Evolutionary conservation across 1,284 basidiomycete species (phyloP).

Genomic region (Microbotryum silenes-acaulis): DNA sequence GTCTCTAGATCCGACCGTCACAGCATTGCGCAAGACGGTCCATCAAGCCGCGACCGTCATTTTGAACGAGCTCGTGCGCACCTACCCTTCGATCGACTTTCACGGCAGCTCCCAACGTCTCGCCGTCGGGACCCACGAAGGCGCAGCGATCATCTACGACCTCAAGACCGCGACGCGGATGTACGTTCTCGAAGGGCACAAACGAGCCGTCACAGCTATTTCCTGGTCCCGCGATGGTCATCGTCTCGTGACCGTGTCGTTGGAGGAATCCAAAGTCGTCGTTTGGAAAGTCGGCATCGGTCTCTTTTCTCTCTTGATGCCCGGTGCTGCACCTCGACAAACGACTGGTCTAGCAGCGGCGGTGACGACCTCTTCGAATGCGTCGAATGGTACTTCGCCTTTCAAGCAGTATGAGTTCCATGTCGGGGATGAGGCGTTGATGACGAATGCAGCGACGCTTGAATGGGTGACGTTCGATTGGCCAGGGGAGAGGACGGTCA

Average conservation of each 20-base stretch:
- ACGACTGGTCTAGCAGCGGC: constrained; percentile 39
- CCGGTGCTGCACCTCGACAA: constrained; percentile 85
- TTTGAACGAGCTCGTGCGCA: constrained; percentile 71
- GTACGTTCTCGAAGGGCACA: constrained; percentile 89
- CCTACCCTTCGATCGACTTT: constrained; percentile 88
- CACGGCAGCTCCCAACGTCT: constrained; percentile 76
- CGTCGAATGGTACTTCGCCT: constrained; percentile 44
- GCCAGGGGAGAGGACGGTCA: constrained; percentile 70
- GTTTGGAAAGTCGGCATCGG: constrained; percentile 42
- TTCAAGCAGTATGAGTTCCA: constrained; percentile 73
- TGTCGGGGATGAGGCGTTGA: constrained; percentile 51
- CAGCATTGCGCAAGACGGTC: constrained; percentile 73
- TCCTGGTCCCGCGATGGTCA: constrained; percentile 89
- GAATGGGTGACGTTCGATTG: constrained; percentile 72
- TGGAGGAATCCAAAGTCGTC: constrained; percentile 67
- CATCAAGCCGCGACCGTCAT: constrained; percentile 89
- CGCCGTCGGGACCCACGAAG: constrained; percentile 84
- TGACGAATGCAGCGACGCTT: constrained; percentile 62
- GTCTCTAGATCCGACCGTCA: constrained; percentile 85
- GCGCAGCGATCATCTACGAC: constrained; percentile 75
- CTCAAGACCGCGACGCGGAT: constrained; percentile 89
- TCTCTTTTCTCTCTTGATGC: constrained; percentile 67
- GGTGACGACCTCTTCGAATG: neutral
- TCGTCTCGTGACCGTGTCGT: constrained; percentile 74
- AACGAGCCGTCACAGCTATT: constrained; percentile 64